These are phyloP conservation scores for Fusarium fujikuroi DNA, from an alignment of 2,329 filamentous ascomycete species.

Conservation along the genomic window DNA sequence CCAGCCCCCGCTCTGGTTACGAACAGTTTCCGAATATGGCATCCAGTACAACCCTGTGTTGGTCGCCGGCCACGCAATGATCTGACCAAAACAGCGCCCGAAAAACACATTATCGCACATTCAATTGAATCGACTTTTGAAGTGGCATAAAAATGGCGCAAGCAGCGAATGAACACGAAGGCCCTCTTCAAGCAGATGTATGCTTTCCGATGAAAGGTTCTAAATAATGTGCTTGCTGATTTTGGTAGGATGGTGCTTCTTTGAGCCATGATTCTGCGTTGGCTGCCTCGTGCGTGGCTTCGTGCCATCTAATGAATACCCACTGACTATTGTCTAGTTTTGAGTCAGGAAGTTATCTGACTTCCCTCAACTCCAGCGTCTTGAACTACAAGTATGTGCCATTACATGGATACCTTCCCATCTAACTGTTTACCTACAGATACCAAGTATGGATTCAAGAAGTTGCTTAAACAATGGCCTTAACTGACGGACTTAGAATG, in stretches of 20 bases:
- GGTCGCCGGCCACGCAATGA: background rate
- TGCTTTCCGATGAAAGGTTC: rapidly evolving
- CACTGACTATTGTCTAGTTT: background rate
- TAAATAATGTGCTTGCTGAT: background rate
- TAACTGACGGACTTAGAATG: background rate
- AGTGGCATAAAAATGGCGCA: background rate
- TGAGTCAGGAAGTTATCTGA: conserved; percentile 2
- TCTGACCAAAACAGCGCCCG: background rate
- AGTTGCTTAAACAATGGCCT: rapidly evolving
- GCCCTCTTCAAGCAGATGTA: conserved; percentile 12
- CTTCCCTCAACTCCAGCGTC: conserved; percentile 2
- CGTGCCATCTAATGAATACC: rapidly evolving
- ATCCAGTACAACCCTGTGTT: background rate
- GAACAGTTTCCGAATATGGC: background rate
- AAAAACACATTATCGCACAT: background rate
- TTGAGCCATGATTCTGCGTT: background rate
- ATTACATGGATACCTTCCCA: rapidly evolving
- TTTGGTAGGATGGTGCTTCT: background rate
- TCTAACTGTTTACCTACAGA: rapidly evolving
- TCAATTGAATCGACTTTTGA: background rate
- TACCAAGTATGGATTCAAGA: rapidly evolving
- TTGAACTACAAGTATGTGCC: conserved; percentile 16
- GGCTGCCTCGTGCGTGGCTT: background rate
- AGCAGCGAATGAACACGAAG: background rate
- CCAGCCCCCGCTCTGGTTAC: rapidly evolving